Percentiles rank a stretch among this genome's conserved stretches.
Conservation (phyloP, 2,329 filamentous ascomycete species). For the Sarocladiaceae sp. region DNA sequence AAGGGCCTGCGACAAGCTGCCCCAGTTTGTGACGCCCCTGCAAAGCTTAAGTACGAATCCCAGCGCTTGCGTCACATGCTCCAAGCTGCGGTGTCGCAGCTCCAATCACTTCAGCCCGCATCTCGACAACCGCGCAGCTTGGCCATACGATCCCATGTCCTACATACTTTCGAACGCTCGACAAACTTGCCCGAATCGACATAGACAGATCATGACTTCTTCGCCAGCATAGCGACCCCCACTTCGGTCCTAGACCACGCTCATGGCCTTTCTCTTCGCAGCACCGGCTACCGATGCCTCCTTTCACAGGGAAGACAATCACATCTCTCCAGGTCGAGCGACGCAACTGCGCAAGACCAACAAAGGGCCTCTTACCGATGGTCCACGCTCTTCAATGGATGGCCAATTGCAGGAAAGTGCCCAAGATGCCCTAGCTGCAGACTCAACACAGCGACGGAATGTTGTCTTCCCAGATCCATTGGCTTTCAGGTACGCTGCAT, state of each 20-base stretch:
- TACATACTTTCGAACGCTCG: background rate
- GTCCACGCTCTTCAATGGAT: background rate
- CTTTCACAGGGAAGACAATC: conserved; percentile 16
- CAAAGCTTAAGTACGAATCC: too few relatives aligned
- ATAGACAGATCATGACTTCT: background rate
- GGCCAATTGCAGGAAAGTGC: background rate
- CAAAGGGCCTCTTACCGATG: background rate
- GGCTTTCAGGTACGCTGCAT: conserved; percentile 50
- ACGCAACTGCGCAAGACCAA: background rate
- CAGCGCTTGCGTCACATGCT: conserved; percentile 4
- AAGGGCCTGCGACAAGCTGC: too few relatives aligned
- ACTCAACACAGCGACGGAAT: conserved; percentile 33
- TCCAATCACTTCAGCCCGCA: background rate
- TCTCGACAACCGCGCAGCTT: background rate
- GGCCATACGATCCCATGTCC: background rate
- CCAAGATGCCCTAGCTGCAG: conserved; percentile 13
- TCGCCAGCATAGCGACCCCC: background rate
- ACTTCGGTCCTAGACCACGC: background rate
- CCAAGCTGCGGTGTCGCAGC: background rate
- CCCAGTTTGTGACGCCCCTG: too few relatives aligned
- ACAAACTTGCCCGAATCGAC: background rate
- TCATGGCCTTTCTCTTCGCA: conserved; percentile 7
- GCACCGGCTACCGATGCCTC: conserved; percentile 1
- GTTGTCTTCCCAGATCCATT: conserved; percentile 57
- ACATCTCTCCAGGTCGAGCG: background rate